Conservation (phyloP, 768 basidiomycete species). For the Boletus insuetus region DNA sequence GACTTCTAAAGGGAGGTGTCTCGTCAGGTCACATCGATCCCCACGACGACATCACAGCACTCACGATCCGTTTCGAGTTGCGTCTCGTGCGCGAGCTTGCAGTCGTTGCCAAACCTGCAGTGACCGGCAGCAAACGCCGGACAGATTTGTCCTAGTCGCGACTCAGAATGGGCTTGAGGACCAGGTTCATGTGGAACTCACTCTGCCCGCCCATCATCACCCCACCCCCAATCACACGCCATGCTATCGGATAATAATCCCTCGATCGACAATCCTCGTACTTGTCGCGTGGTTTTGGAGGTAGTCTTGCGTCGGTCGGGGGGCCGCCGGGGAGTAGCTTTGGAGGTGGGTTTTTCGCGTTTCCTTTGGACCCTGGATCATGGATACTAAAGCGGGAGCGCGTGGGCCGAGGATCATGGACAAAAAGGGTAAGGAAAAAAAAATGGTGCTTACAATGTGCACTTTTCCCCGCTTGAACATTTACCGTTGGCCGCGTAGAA, state of each 20-base stretch:
- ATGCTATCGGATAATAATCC: slow-evolving; percentile 62
- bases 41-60: neutral
- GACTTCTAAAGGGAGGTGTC: slow-evolving; percentile 3
- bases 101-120: slow-evolving; percentile 28
- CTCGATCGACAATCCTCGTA: slow-evolving; percentile 41
- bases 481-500: slow-evolving; percentile 45
- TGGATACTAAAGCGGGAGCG: slow-evolving; percentile 41
- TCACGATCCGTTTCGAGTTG: slow-evolving; percentile 22
- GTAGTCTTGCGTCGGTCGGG: slow-evolving; percentile 14
- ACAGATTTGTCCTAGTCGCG: slow-evolving; percentile 23
- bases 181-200: slow-evolving; percentile 12
- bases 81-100: slow-evolving; percentile 30
- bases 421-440: neutral
- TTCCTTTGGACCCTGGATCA: slow-evolving; percentile 21
- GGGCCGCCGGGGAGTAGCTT: neutral
- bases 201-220: slow-evolving; percentile 56
- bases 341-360: neutral
- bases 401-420: neutral
- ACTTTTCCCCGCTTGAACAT: slow-evolving; percentile 53
- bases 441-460: slow-evolving; percentile 52
- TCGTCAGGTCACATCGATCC: neutral
- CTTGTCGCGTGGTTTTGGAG: slow-evolving; percentile 26
- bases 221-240: slow-evolving; percentile 78
- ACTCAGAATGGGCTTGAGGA: neutral
- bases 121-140: slow-evolving; percentile 22